Base-by-base conservation (phyloP, 345 rosid genomes). In the Theobroma cacao region DNA sequence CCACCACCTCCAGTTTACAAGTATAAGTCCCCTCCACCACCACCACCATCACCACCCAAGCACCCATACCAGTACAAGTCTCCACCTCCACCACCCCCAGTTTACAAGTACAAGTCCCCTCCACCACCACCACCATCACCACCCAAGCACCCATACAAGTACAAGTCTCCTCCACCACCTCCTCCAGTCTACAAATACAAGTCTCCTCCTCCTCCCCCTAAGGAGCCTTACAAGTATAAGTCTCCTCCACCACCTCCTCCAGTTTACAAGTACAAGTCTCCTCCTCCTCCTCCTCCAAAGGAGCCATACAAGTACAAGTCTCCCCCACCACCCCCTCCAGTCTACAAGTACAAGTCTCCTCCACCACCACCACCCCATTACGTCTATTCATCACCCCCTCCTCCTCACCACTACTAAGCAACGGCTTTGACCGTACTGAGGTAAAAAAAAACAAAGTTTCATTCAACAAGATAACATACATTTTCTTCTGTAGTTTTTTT, bases 371-470 rank as follows among this genome's bases (percentile, higher is more conserved):
- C 77, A 24, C 82, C 74, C 10, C 84, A 63, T 69, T 83, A 83
- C 78, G 14, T 31, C 74, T 80, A 80, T 52, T 60, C 80, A 24
- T 78, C 88, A 59, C 88, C 88, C 5, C 89, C 91, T 79, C 92
- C 93, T 72, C 91, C 92, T 75, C 24, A 86, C 84, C 91, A 84
- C 91, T 85, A 85, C 87, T 87, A 78, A 85, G 86, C 69, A 50
- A 56, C 14, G 10, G 22, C 22, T 40, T 36, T 38, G 60, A 43
- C 13, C 41, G n/a, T 64, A 75, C 43, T 12, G n/a, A 75, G 60
- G 78, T 48, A n/a, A n/a, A 9, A 12, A 6, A 3, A 59, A 59
- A 59, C 56, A 12, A 52, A 3, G 56, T 11, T 52, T 52, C 56
- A 12, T 52, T 20, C 14, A 26, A 17, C 66, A 17, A 22, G 5